These are phyloP conservation scores for Fragilaria radians DNA, from an alignment of 108 stramenopile species.

Conservation along the genomic window DNA sequence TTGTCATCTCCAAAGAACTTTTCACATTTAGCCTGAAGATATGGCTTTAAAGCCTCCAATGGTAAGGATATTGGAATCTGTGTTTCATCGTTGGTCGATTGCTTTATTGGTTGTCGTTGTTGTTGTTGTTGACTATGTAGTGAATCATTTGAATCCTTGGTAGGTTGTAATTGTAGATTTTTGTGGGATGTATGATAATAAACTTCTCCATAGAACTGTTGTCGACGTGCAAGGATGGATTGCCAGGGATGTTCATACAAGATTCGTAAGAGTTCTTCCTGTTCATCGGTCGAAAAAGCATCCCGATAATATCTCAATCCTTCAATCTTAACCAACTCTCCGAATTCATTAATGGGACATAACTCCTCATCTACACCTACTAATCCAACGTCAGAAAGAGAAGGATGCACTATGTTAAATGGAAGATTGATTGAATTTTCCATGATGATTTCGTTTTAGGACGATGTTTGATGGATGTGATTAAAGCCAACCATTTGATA, in stretches of 20 bases:
- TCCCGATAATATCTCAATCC: constrained; percentile 16
- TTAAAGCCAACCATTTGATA: no score
- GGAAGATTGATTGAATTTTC: no score
- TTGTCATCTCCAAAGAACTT: neutral
- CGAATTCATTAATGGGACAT: neutral
- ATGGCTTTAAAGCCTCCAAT: neutral
- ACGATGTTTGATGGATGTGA: no score
- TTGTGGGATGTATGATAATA: constrained; percentile 16
- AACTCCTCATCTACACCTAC: no score
- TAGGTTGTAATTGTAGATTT: constrained; percentile 1
- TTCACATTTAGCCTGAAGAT: neutral
- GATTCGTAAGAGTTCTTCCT: constrained; percentile 7
- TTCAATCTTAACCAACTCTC: neutral
- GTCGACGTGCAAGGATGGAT: constrained; percentile 16
- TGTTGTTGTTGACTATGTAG: no score
- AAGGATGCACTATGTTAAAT: no score
- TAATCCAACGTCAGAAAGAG: no score
- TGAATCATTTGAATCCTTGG: neutral
- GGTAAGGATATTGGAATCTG: neutral
- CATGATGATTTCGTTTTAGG: no score
- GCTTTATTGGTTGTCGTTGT: no score
- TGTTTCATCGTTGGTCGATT: neutral
- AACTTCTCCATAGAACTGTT: constrained; percentile 21
- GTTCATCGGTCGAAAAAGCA: constrained; percentile 9
- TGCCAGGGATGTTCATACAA: constrained; percentile 14